Percentiles rank a stretch among this genome's conserved stretches.
Conservation (phyloP, 371 early-diverging fungal genomes). For the Zancudomyces culisetae region DNA sequence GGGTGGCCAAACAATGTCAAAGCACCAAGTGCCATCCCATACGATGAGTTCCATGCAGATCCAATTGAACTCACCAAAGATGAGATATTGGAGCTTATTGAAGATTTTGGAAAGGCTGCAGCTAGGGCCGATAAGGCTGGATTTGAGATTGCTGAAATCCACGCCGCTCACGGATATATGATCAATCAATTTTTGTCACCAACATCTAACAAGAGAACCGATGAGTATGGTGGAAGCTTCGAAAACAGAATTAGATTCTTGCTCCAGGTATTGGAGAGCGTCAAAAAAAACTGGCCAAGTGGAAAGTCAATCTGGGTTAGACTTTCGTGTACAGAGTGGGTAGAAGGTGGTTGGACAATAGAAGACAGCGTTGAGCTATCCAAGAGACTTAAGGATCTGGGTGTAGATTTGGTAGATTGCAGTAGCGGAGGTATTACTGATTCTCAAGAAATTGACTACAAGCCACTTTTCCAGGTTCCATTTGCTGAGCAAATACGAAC, state of each 20-base stretch:
- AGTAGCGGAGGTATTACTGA: slow-evolving; percentile 45
- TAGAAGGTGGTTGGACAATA: slow-evolving; percentile 38
- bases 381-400: slow-evolving; percentile 31
- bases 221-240: slow-evolving; percentile 57
- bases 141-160: slow-evolving; percentile 72
- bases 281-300: slow-evolving; percentile 49
- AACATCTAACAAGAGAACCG: slow-evolving; percentile 59
- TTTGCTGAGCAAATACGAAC: slow-evolving; percentile 37
- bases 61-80: slow-evolving; percentile 40
- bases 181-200: slow-evolving; percentile 62
- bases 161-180: slow-evolving; percentile 64
- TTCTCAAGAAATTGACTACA: slow-evolving; percentile 27
- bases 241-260: slow-evolving; percentile 56
- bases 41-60: slow-evolving; percentile 23
- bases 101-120: slow-evolving; percentile 51
- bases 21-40: slow-evolving; percentile 41
- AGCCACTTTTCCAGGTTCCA: slow-evolving; percentile 49
- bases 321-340: slow-evolving; percentile 50
- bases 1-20: slow-evolving; percentile 63
- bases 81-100: slow-evolving; percentile 36
- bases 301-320: slow-evolving; percentile 65
- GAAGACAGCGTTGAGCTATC: slow-evolving; percentile 42
- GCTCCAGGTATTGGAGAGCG: slow-evolving; percentile 36
- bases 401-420: slow-evolving; percentile 55
- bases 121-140: slow-evolving; percentile 51